Conservation (phyloP, 2,329 filamentous ascomycete genomes). For the Xylaria sp. region DNA sequence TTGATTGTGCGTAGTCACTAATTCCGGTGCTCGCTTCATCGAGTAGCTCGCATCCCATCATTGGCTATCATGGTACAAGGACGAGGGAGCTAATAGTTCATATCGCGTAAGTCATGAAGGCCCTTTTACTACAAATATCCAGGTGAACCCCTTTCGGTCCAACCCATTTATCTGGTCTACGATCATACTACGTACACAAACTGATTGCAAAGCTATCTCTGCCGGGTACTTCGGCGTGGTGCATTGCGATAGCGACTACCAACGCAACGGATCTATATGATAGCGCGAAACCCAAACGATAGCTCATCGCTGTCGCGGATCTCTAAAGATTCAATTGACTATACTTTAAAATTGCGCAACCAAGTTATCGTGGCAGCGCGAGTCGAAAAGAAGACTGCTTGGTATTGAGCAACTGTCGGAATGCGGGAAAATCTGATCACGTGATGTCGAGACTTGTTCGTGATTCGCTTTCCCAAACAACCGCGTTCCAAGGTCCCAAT, state of each 20-base stretch:
- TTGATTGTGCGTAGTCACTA: background rate
- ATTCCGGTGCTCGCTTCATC: background rate
- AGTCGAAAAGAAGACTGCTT: background rate
- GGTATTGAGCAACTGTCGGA: background rate
- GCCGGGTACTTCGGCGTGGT: background rate
- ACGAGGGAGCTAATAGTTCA: background rate
- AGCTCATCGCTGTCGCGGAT: constrained; percentile 27
- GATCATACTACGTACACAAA: background rate
- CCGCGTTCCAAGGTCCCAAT: constrained; percentile 28
- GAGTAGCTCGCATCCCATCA: constrained; percentile 12
- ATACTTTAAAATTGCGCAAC: constrained; percentile 6
- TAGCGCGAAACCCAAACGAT: constrained; percentile 2
- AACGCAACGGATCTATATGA: background rate
- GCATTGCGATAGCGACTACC: background rate
- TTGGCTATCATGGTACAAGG: constrained; percentile 8
- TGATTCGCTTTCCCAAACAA: constrained; percentile 20
- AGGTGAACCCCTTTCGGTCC: background rate
- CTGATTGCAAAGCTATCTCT: constrained; percentile 5
- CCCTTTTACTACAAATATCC: background rate
- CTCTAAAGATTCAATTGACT: background rate
- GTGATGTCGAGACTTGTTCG: constrained; percentile 38
- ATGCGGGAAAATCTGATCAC: constrained; percentile 26
- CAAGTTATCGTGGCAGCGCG: background rate
- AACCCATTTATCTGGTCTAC: background rate
- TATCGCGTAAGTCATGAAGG: background rate